Conservation (phyloP, 176 grass and related monocot genomes). For the Musa beccarii region DNA sequence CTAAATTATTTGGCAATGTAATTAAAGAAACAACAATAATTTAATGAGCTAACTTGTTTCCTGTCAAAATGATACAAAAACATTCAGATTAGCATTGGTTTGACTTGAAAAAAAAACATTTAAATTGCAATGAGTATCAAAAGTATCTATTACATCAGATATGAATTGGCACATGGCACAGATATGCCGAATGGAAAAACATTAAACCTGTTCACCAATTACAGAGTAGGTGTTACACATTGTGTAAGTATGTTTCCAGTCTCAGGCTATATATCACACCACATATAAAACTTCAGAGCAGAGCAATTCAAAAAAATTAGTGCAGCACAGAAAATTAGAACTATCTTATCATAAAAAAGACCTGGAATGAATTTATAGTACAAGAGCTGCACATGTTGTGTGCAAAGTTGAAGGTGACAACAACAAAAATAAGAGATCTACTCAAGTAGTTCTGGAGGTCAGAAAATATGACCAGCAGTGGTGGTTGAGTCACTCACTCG, state of each 20-base stretch:
- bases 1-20: not conserved
- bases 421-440: not conserved
- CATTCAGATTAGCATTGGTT: not conserved
- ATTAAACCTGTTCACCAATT: too few species aligned
- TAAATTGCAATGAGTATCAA: not conserved
- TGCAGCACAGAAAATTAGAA: not conserved
- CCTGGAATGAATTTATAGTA: not conserved
- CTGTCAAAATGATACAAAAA: too few species aligned
- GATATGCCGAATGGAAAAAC: too few species aligned
- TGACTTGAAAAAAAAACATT: not conserved
- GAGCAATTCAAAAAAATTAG: too few species aligned
- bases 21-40: not conserved
- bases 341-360: not conserved
- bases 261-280: too few species aligned
- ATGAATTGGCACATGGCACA: too few species aligned
- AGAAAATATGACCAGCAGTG: not conserved
- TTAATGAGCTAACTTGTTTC: too few species aligned
- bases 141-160: too few species aligned
- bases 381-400: not conserved
- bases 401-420: not conserved
- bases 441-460: not conserved
- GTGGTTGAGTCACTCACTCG: not conserved
- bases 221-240: too few species aligned
- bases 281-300: too few species aligned
- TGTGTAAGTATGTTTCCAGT: too few species aligned